Evolutionary conservation across 305 asterid genomes (phyloP).

Genomic region (Rubia tinctorum): DNA sequence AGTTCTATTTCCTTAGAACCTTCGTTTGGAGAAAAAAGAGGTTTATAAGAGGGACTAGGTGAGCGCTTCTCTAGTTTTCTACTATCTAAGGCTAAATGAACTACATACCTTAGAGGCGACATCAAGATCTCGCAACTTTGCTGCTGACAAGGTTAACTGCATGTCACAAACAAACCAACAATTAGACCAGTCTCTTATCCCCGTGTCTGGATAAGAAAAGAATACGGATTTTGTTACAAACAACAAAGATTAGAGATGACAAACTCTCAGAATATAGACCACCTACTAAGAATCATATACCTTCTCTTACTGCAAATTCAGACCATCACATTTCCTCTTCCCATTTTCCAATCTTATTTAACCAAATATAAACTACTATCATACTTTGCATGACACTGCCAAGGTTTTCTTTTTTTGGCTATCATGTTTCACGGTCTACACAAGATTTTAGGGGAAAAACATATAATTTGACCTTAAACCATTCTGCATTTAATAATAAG

Average conservation of each 20-base stretch:
- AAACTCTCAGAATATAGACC: not conserved
- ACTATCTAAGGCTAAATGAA: not conserved
- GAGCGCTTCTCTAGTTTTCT: not conserved
- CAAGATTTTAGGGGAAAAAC: too few species aligned
- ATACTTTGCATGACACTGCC: too few species aligned
- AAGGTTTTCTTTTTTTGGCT: too few species aligned
- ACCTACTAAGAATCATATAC: too few species aligned
- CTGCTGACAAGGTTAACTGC: constrained; percentile 1
- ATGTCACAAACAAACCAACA: not conserved
- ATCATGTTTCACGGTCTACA: too few species aligned
- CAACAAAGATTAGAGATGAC: not conserved
- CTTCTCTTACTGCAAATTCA: too few species aligned
- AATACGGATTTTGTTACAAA: not conserved
- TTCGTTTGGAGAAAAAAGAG: too few species aligned
- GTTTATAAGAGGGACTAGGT: too few species aligned
- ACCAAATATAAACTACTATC: not conserved
- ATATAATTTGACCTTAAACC: too few species aligned
- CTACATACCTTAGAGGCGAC: not conserved
- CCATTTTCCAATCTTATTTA: not conserved
- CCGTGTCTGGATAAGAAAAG: not conserved
- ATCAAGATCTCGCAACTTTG: not conserved
- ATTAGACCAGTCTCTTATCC: not conserved
- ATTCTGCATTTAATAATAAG: too few species aligned
- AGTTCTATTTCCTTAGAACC: too few species aligned
- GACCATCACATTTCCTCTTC: not conserved